Evolutionary conservation across 306 rosid genomes (phyloP).

Genomic region (Cucumis hystrix): DNA sequence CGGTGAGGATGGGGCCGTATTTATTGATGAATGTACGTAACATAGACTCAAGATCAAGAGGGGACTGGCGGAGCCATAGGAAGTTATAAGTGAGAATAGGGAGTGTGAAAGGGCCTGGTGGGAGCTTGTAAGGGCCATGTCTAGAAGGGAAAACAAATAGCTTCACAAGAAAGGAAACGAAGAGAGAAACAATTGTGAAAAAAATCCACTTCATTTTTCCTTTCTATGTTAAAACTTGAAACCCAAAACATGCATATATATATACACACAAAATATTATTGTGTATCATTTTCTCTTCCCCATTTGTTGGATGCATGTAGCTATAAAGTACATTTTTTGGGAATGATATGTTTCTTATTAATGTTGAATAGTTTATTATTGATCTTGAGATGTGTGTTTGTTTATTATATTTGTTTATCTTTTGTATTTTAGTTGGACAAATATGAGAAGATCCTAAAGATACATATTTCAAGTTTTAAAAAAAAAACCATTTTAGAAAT

Average conservation of each 20-base stretch:
- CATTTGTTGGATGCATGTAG: not conserved
- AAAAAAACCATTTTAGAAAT: too few relatives aligned
- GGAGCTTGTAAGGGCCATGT: not conserved
- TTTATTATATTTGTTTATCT: too few relatives aligned
- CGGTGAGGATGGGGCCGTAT: constrained; percentile 32
- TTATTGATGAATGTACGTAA: not conserved
- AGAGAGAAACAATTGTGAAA: not conserved
- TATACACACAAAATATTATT: not conserved
- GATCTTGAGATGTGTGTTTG: too few relatives aligned
- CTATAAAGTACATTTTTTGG: not conserved
- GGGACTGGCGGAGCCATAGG: not conserved
- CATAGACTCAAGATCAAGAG: not conserved
- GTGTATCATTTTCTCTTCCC: not conserved
- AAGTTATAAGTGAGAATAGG: not conserved
- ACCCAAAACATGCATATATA: not conserved
- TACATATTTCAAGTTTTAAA: too few relatives aligned
- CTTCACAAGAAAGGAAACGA: not conserved
- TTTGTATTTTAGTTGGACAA: too few relatives aligned
- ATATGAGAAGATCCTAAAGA: too few relatives aligned
- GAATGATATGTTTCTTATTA: too few relatives aligned
- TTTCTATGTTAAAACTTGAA: not conserved
- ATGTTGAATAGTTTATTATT: too few relatives aligned
- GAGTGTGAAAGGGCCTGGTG: not conserved
- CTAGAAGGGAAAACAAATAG: not conserved
- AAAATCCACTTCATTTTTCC: not conserved